Conservation (phyloP, 1,139 yeast species). For the Yarrowia galli region DNA sequence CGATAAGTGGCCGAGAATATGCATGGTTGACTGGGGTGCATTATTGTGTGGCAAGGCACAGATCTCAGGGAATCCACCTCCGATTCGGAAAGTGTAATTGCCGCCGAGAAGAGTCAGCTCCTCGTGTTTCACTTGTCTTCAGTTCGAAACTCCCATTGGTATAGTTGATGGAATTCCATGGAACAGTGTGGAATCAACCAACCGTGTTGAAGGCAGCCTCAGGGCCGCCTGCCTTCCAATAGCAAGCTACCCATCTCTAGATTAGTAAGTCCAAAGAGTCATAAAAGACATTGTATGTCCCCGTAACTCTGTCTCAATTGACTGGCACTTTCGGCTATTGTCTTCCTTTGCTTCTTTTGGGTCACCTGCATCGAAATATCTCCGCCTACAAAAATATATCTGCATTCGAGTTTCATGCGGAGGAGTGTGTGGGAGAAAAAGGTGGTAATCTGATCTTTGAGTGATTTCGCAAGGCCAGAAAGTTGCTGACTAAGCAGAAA, state of each 20-base stretch:
- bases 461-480: too few species aligned
- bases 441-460: not conserved
- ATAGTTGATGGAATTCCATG: too few species aligned
- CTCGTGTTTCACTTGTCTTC: not conserved
- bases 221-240: too few species aligned
- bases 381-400: not conserved
- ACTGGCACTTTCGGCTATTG: too few species aligned
- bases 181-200: too few species aligned
- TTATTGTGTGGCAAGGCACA: not conserved
- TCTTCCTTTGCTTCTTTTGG: constrained; percentile 2
- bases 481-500: too few species aligned
- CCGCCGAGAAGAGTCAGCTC: too few species aligned
- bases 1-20: constrained; percentile 10
- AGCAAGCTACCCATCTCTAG: too few species aligned
- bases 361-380: constrained; percentile 8
- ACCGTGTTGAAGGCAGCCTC: too few species aligned
- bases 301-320: too few species aligned
- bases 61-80: not conserved
- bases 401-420: not conserved
- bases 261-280: too few species aligned
- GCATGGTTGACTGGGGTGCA: constrained; percentile 13
- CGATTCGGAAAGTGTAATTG: not conserved
- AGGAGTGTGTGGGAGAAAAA: not conserved
- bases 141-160: not conserved
- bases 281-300: too few species aligned